Base-by-base conservation (phyloP, 2,329 filamentous ascomycete genomes). In the Teratosphaeria gauchensis region DNA sequence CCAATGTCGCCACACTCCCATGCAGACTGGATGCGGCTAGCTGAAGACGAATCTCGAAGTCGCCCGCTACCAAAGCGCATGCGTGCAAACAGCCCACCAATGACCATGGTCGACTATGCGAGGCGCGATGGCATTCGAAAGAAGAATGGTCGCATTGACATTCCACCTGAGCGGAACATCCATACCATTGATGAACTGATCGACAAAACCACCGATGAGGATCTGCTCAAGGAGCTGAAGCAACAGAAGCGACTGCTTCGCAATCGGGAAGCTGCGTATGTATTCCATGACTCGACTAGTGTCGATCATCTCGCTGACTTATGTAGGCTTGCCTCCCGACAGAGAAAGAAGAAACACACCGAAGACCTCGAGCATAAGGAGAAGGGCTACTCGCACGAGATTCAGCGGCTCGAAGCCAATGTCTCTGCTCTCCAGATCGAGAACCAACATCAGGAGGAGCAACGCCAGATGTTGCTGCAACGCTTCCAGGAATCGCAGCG, bases 111-210 rank as follows among this genome's bases (percentile, higher is more conserved):
- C 24, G 69, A 70, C 56, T 62, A 65, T 62, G 77, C 84, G 56
- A 83, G 89, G 66, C 85, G 90, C 58, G 91, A 95, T 67, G 90
- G 94, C 62, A 35, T 97, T 74, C 85, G 94, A 69, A 99, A 99
- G 85, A 97, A 97, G 87, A 99, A 97, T 71, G 91, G 92, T 64
- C 88, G 92, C 66, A 96, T 97, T 75, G 92, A 97, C 71, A 99
- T 99, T 66, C 94, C 94, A 9, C 86, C 89, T 52, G 94, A 96
- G 77, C 85, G 92, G 62, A 97, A 92, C 70, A 83, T 99, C 66
- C 86, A 84, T 79, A 97, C 95, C 77, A 97, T 99, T 75, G 94
- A 99, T 74, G 83, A 90, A 62, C 82, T 97, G 70, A 97, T 99
- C 74, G 82, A 87, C 56, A 86, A 90, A 75, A 92, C 90, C 38